phyloP scores from a whole-genome alignment of 768 basidiomycete species.

The Leccinum ochraceum region DNA sequence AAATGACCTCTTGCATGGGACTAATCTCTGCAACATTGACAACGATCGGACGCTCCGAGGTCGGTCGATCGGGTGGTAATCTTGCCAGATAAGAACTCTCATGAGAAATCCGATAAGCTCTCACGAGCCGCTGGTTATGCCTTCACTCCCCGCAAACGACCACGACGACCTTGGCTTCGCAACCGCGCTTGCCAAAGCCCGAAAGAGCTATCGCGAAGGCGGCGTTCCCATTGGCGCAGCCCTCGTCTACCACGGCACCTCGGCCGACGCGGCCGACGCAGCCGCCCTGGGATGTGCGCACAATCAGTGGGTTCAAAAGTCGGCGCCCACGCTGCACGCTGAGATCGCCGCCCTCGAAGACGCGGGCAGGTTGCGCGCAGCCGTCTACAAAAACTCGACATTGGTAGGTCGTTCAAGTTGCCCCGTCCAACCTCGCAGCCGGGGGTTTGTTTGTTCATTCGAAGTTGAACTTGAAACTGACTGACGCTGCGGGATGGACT shows the following conservation, averaged over 20 bases:
- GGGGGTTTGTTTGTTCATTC: not conserved
- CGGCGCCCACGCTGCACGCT: slow-evolving; percentile 44
- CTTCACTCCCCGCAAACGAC: not conserved
- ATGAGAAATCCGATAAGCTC: not conserved
- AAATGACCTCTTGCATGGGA: not conserved
- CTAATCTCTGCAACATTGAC: not conserved
- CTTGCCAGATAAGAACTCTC: not conserved
- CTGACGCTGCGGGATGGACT: not conserved
- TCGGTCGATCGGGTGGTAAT: not conserved
- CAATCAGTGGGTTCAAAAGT: slow-evolving; percentile 47
- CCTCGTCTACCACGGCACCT: slow-evolving; percentile 35
- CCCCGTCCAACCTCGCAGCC: not conserved
- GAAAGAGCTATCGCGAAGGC: slow-evolving; percentile 48
- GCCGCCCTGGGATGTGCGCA: slow-evolving; percentile 44
- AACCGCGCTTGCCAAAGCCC: slow-evolving; percentile 43
- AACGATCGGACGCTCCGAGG: not conserved
- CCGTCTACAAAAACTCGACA: slow-evolving; percentile 47
- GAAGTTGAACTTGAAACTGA: not conserved
- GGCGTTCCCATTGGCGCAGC: slow-evolving; percentile 64
- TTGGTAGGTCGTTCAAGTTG: slow-evolving; percentile 39
- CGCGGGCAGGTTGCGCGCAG: slow-evolving; percentile 49
- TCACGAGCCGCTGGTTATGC: not conserved
- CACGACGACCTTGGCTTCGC: slow-evolving; percentile 34
- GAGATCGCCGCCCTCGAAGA: slow-evolving; percentile 53
- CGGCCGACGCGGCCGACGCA: slow-evolving; percentile 1